These are phyloP conservation scores for Clarireedia paspali DNA, from an alignment of 2,329 filamentous ascomycete species.

Conservation along the genomic window DNA sequence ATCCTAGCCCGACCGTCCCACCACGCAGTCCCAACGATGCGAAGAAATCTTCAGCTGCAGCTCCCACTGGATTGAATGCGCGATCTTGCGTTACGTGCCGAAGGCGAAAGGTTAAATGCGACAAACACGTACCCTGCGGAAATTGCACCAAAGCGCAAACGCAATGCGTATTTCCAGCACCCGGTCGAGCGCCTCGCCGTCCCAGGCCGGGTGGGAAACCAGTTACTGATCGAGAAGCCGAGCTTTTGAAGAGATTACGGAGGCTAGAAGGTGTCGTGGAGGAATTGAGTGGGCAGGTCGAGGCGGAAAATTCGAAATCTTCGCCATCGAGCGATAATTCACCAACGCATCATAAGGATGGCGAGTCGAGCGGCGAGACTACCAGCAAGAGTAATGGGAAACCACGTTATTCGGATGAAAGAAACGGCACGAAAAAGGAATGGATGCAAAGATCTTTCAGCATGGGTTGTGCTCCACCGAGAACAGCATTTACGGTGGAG, in stretches of 20 bases:
- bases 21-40: slow-evolving; percentile 7
- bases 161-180: slow-evolving; percentile 67
- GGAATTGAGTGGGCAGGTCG: slow-evolving; percentile 56
- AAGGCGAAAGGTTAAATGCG: slow-evolving; percentile 64
- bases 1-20: slow-evolving; percentile 2
- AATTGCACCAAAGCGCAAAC: slow-evolving; percentile 66
- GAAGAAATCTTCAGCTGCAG: slow-evolving; percentile 10
- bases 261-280: slow-evolving; percentile 72
- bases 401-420: slow-evolving; percentile 25
- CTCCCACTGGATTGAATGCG: slow-evolving; percentile 23
- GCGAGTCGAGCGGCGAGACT: slow-evolving; percentile 10
- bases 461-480: slow-evolving; percentile 22
- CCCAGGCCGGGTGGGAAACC: slow-evolving; percentile 54
- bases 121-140: slow-evolving; percentile 65
- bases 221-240: slow-evolving; percentile 54
- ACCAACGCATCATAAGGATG: slow-evolving; percentile 12
- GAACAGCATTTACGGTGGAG: slow-evolving; percentile 32
- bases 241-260: slow-evolving; percentile 63
- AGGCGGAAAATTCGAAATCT: slow-evolving; percentile 23
- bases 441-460: slow-evolving; percentile 21
- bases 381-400: slow-evolving; percentile 4
- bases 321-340: slow-evolving; percentile 23
- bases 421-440: slow-evolving; percentile 17
- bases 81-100: slow-evolving; percentile 43
- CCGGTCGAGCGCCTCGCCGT: slow-evolving; percentile 63